Evolutionary conservation across 2,329 filamentous ascomycete species (phyloP), one percentile per base, ranked within the genome.

Genomic region (Geoglossum cookeanum): DNA sequence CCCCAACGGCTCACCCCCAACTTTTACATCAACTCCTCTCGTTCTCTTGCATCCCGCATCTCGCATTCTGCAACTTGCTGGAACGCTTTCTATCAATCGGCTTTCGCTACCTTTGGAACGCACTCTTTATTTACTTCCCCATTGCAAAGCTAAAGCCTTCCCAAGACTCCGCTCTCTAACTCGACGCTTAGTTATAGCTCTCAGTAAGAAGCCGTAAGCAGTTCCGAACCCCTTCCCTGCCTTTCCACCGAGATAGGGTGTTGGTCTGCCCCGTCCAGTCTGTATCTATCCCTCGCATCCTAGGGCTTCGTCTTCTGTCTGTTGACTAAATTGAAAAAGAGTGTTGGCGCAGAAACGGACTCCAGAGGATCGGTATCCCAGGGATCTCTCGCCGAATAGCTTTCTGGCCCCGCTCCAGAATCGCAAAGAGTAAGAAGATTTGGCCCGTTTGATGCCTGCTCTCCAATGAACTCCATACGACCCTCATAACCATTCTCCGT

Each of bases 1-100:
- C 49, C n/a, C 37, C 17, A n/a, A 13, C 22, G 35, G 32, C 17
- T 22, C 30, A 11, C 45, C 44, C 45, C 30, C 8, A 30, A 15
- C 32, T 32, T 55, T 32, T 13, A 32, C 54, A 39, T 39, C 54
- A 15, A 45, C 30, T 55, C 37, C 17, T 55, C 54, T 33, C 54
- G 22, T 27, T 29, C 11, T 37, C 22, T 55, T 55, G 47, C 54
- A 42, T 44, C 54, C 45, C 32, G 37, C 54, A 55, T 32, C 54
- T 29, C n/a, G 54, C 54, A 39, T 45, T 29, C 33, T 9, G 37
- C 54, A 39, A 22, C 44, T 55, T 22, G 54, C 54, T 55, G 15
- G 39, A 55, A 53, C 44, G 17, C n/a, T 55, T 35, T 55, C 32
- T 55, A 55, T 48, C 44, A 44, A 55, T 55, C 54, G 29, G 39